Evolutionary conservation across 2,329 filamentous ascomycete species (phyloP).

Genomic region (Fusarium siculi): DNA sequence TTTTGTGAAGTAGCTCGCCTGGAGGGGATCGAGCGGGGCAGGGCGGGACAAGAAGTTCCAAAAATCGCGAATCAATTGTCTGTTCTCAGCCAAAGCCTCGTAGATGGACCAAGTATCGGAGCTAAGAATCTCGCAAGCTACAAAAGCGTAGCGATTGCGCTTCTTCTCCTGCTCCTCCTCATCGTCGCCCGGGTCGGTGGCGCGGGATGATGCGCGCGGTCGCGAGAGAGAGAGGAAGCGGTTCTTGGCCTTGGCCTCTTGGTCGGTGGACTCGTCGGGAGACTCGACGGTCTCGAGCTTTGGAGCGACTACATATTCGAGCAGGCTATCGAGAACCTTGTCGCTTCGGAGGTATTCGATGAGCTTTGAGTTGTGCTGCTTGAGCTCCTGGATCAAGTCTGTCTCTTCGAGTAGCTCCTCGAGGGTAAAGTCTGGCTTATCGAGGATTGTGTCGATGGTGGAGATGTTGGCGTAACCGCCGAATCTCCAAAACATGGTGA

Average conservation of each 20-base stretch:
- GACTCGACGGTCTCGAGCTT: slow-evolving; percentile 68
- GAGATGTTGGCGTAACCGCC: slow-evolving; percentile 98
- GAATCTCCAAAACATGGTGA: slow-evolving; percentile 99
- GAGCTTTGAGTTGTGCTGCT: slow-evolving; percentile 97
- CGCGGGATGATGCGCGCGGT: slow-evolving; percentile 63
- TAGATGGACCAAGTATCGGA: slow-evolving; percentile 98
- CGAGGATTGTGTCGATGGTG: slow-evolving; percentile 94
- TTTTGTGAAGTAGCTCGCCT: slow-evolving; percentile 98
- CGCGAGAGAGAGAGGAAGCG: slow-evolving; percentile 61
- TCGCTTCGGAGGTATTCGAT: slow-evolving; percentile 95
- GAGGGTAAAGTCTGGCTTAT: slow-evolving; percentile 94
- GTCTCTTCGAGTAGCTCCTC: slow-evolving; percentile 97
- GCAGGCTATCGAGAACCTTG: slow-evolving; percentile 81
- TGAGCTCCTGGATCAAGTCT: slow-evolving; percentile 96
- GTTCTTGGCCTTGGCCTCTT: slow-evolving; percentile 59
- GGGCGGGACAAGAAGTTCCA: slow-evolving; percentile 89
- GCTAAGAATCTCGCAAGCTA: slow-evolving; percentile 91
- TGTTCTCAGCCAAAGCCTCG: slow-evolving; percentile 89
- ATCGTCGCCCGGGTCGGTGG: slow-evolving; percentile 59
- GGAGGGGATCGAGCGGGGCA: slow-evolving; percentile 88
- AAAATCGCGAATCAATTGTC: slow-evolving; percentile 80
- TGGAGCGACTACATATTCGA: slow-evolving; percentile 91
- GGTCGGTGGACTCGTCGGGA: slow-evolving; percentile 62
- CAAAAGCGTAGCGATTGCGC: slow-evolving; percentile 92
- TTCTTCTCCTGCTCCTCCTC: slow-evolving; percentile 88